These are phyloP conservation scores for Prototheca wickerhamii DNA, from an alignment of 163 green algal genomes.

Conservation along the genomic window DNA sequence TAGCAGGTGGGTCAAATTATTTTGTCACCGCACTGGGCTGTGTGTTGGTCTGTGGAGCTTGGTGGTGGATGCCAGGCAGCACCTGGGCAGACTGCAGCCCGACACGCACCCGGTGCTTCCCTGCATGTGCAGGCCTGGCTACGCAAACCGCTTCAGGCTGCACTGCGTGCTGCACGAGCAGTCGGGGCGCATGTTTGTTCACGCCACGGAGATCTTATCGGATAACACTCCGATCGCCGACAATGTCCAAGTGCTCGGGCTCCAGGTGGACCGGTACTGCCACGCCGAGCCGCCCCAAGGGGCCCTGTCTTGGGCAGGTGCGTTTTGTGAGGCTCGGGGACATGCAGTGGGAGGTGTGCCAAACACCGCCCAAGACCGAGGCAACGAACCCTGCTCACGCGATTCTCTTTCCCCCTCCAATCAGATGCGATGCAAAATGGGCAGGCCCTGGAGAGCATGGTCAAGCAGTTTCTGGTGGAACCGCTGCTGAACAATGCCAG, in stretches of 20 bases:
- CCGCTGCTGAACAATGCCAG: constrained; percentile 2
- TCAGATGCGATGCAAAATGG: constrained; percentile 6
- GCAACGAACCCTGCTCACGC: neutral
- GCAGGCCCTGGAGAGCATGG: constrained; percentile 5
- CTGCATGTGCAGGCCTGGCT: neutral
- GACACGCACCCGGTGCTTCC: too few relatives aligned
- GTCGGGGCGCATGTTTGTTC: constrained; percentile 9
- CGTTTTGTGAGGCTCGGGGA: too few relatives aligned
- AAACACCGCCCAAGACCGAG: too few relatives aligned
- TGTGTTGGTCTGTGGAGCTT: too few relatives aligned
- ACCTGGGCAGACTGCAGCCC: too few relatives aligned
- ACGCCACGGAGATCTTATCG: constrained; percentile 4
- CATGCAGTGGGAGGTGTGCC: too few relatives aligned
- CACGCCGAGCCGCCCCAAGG: too few relatives aligned
- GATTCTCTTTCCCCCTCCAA: neutral
- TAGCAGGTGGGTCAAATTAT: too few relatives aligned
- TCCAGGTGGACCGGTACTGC: constrained; percentile 4
- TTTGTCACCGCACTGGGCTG: too few relatives aligned
- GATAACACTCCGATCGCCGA: neutral
- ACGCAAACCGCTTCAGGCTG: constrained; percentile 3
- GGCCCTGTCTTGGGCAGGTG: too few relatives aligned
- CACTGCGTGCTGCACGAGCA: constrained; percentile 6
- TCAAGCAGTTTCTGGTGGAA: constrained; percentile 4
- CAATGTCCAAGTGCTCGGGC: constrained; percentile 13
- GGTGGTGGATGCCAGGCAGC: too few relatives aligned